Base-by-base conservation (phyloP, 805 yeast species). In the Ogataea nitratoaversa region DNA sequence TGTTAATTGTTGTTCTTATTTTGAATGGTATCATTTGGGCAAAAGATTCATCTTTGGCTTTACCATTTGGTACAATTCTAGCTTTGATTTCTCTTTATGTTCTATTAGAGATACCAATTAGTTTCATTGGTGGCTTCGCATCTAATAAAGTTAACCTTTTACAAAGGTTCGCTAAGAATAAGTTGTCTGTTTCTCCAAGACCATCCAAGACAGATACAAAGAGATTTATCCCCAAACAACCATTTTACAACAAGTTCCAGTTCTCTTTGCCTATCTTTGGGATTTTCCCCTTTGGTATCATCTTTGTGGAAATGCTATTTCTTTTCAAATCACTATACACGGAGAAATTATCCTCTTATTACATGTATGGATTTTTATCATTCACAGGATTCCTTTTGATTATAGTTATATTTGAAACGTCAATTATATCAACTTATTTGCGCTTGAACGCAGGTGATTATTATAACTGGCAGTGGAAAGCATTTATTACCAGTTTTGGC, bases 401-500 rank as follows among this genome's bases (percentile, higher is more conserved):
- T 32, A 66, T 84, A 27, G 79, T 84, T 12, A 78, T 85, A 17
- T 65, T 78, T 30, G 95, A 87, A 59, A 76, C 84, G 38, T 77
- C 90, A 8, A 71, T 87, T 19, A 76, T 87, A 32, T 78, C 84
- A 5, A 71, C 82, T 8, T 87, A 82, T 54, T 56, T 83, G 32
- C 71, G 82, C 32, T 67, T 87, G 52, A 68, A 57, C 37, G 43
- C 53, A 17, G 60, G 61, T n/a, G 62, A 76, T 54, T 78, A 77
- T 37, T 74, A 76, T 36, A 65, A 71, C 49, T 89, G 96, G 96
- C 86, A 85, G 56, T 87, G 95, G 95, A 71, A 81, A 49, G 69
- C 88, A 11, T 87, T 86, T 60, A 59, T 77, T 39, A 76, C 80
- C 22, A 86, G 95, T 4, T 67, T 78, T 1, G 67, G 78, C 4